These are phyloP conservation scores for Pouteria glomerata DNA, from an alignment of 148 eudicot genomes.

Conservation along the genomic window DNA sequence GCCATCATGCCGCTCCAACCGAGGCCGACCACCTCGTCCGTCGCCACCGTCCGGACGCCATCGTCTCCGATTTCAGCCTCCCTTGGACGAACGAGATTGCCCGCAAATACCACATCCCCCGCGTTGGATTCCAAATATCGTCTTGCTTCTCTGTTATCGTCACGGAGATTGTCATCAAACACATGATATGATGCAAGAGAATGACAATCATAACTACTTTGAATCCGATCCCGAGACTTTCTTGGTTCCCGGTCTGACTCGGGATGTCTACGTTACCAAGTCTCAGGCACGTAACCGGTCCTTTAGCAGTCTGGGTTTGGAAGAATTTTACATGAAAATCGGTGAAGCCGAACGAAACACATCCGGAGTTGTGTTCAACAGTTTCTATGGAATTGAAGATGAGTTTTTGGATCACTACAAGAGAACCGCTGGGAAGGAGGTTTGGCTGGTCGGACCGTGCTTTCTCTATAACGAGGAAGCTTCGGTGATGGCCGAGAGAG, in stretches of 20 bases:
- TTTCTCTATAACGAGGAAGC: not conserved
- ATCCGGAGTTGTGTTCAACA: conserved; percentile 7
- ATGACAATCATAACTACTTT: no score
- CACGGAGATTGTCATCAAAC: conserved; percentile 6
- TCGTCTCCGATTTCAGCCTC: conserved; percentile 10
- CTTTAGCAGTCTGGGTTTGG: conserved; percentile 15
- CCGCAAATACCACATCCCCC: conserved; percentile 1
- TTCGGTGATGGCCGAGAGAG: not conserved
- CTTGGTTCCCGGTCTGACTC: conserved; percentile 5
- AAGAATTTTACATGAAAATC: conserved; percentile 3
- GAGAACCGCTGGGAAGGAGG: not conserved
- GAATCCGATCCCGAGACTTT: not conserved
- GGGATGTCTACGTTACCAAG: not conserved
- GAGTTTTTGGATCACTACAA: conserved; percentile 2
- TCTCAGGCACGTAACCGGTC: conserved; percentile 8
- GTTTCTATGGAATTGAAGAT: conserved; percentile 6
- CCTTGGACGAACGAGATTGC: conserved; percentile 15
- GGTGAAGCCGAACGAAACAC: conserved; percentile 8
- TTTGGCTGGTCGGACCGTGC: conserved; percentile 12
- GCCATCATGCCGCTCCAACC: conserved; percentile 9
- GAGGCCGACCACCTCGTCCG: conserved; percentile 4
- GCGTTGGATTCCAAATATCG: conserved; percentile 1
- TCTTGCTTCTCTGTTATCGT: conserved; percentile 6
- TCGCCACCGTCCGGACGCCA: conserved; percentile 9
- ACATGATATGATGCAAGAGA: no score